Conservation (phyloP, 2,329 filamentous ascomycete species). For the Calonectria fujianensis region DNA sequence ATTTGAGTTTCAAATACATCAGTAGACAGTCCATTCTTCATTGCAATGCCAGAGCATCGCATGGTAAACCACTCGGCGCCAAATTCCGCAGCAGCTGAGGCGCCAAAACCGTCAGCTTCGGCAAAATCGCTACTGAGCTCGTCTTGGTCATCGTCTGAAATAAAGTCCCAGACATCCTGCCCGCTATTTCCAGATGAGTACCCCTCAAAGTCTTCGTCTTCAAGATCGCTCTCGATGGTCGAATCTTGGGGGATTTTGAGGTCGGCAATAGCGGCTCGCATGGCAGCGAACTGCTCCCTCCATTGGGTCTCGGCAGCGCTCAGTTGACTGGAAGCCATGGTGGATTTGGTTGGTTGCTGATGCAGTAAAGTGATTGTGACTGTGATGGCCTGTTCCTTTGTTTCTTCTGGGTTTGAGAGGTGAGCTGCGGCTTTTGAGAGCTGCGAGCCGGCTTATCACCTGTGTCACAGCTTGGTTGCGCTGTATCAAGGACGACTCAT, state of each 20-base stretch:
- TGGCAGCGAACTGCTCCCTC: slow-evolving; percentile 88
- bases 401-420: background rate
- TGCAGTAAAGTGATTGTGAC: background rate
- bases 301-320: slow-evolving; percentile 77
- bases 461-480: background rate
- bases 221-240: slow-evolving; percentile 68
- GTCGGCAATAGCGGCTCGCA: slow-evolving; percentile 89
- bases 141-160: slow-evolving; percentile 83
- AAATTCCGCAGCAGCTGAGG: slow-evolving; percentile 62
- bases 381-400: background rate
- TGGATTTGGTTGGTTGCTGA: slow-evolving; percentile 26
- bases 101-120: slow-evolving; percentile 61
- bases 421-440: background rate
- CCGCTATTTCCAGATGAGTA: slow-evolving; percentile 76
- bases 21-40: slow-evolving; percentile 79
- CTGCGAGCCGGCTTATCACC: background rate
- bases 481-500: slow-evolving; percentile 18
- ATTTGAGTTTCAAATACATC: slow-evolving; percentile 87
- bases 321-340: slow-evolving; percentile 61
- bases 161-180: slow-evolving; percentile 95
- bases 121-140: slow-evolving; percentile 80
- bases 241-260: slow-evolving; percentile 71
- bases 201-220: slow-evolving; percentile 78
- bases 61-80: slow-evolving; percentile 81
- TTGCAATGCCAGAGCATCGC: slow-evolving; percentile 81